Evolutionary conservation across 2,329 filamentous ascomycete species (phyloP), one percentile per base, ranked within the genome.

Genomic region (Eurotiales sp.): DNA sequence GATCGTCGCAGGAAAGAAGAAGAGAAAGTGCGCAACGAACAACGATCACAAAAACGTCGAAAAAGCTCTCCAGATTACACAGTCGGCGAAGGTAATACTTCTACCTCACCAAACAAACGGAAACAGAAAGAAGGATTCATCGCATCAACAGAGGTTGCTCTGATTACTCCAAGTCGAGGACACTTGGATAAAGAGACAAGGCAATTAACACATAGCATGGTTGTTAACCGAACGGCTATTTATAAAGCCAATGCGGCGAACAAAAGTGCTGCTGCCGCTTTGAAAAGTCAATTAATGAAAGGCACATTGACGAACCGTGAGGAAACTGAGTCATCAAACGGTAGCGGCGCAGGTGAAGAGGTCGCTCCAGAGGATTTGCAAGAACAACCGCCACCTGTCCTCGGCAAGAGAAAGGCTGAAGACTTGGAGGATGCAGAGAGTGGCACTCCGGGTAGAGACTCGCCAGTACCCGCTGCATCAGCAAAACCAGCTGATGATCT

Each of bases 231-330:
- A 53, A 81, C 79, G 22, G 75, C 78, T 22, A 73, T 82, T 29
- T 78, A 82, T 52, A 84, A 85, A 61, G 83, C 88, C 25, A 92
- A 90, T 57, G 75, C 83, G 50, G 89, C 90, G 50, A 99, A 99
- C 73, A 96, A 95, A 72, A 96, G 90, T 62, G 93, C 93, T 21
- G 93, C 93, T 27, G 91, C 89, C 55, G 87, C 87, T 17, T 74
- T 99, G 46, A 95, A 95, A 71, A 86, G 87, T 59, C 84, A 88
- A 62, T 78, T 96, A 51, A 81, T 90, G 64, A 61, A 67, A 50
- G 64, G 62, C 43, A 52, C 60, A n/a, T 57, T 32, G 7, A 40
- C n/a, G n/a, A 6, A 14, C 27, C 27, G n/a, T 40, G 51, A 61
- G 36, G 56, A 49, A 47, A 59, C 65, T 25, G 56, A 66, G 22